phyloP scores from a whole-genome alignment of 2,329 filamentous ascomycete genomes.

The Lachnellula arida region DNA sequence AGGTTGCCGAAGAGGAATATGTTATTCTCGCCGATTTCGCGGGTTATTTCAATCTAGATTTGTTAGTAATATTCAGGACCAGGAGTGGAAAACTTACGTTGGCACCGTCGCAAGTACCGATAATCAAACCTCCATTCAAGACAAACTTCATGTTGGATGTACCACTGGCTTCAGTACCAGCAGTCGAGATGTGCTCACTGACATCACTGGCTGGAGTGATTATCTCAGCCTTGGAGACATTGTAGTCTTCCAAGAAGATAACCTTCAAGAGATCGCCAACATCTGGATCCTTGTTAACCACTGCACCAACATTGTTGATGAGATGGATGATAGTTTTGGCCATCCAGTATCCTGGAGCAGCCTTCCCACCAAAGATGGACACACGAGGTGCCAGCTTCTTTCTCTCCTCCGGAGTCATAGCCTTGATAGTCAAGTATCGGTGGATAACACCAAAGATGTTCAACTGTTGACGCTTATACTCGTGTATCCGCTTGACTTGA shows the following conservation, averaged over 20 bases:
- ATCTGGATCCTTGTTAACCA: conserved; percentile 89
- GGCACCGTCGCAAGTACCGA: conserved; percentile 95
- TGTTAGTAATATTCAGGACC: conserved; percentile 4
- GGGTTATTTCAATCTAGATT: conserved; percentile 87
- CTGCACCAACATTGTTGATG: conserved; percentile 82
- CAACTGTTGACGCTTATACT: conserved; percentile 98
- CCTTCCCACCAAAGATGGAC: conserved; percentile 96
- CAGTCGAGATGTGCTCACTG: conserved; percentile 97
- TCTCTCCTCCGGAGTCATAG: conserved; percentile 73
- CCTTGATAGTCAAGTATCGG: conserved; percentile 85
- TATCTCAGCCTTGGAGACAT: conserved; percentile 98
- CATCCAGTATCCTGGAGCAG: conserved; percentile 99
- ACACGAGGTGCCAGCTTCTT: conserved; percentile 86
- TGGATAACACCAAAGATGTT: conserved; percentile 99
- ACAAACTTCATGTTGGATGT: conserved; percentile 99
- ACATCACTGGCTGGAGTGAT: conserved; percentile 92
- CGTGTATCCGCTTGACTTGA: conserved; percentile 98
- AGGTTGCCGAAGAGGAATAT: conserved; percentile 98
- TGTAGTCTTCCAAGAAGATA: conserved; percentile 96
- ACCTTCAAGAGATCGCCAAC: conserved; percentile 95
- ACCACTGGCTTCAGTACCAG: conserved; percentile 84
- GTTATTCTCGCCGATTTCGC: conserved; percentile 92
- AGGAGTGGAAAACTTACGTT: conserved; percentile 60
- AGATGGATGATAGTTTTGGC: conserved; percentile 98
- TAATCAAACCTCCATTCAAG: conserved; percentile 92